These are phyloP conservation scores for Acacia concinna DNA, from an alignment of 331 rosid genomes.

Conservation along the genomic window DNA sequence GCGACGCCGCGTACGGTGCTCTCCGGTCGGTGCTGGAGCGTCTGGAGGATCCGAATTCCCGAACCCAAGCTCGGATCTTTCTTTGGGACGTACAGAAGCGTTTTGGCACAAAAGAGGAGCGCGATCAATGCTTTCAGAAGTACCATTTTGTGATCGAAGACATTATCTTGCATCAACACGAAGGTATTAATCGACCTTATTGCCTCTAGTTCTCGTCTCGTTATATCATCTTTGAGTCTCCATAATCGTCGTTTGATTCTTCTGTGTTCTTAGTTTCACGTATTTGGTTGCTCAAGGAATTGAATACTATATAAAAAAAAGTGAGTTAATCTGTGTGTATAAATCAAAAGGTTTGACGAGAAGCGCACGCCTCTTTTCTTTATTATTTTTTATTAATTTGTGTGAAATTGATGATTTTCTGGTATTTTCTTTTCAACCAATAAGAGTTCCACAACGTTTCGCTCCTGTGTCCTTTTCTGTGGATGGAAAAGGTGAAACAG, in stretches of 20 bases:
- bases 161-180: slow-evolving; percentile 64
- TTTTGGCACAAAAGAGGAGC: slow-evolving; percentile 58
- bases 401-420: not conserved
- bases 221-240: not conserved
- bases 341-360: not conserved
- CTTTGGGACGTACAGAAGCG: slow-evolving; percentile 72
- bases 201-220: not conserved
- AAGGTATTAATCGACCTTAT: slow-evolving; percentile 43
- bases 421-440: not conserved
- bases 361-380: too few relatives aligned
- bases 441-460: not conserved
- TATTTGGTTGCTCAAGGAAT: slow-evolving; percentile 6
- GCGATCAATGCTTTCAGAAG: slow-evolving; percentile 64
- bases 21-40: slow-evolving; percentile 69
- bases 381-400: not conserved
- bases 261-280: not conserved
- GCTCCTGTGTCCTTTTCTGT: not conserved
- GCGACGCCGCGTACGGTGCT: slow-evolving; percentile 82
- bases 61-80: slow-evolving; percentile 76
- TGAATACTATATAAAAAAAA: not conserved
- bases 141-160: slow-evolving; percentile 89
- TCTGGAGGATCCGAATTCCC: slow-evolving; percentile 74
- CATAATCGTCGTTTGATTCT: not conserved
- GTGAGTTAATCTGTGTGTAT: not conserved
- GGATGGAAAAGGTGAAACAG: not conserved